Evolutionary conservation across 768 basidiomycete species (phyloP), one percentile per base, ranked within the genome.

Genomic region (Harrya chromipes): DNA sequence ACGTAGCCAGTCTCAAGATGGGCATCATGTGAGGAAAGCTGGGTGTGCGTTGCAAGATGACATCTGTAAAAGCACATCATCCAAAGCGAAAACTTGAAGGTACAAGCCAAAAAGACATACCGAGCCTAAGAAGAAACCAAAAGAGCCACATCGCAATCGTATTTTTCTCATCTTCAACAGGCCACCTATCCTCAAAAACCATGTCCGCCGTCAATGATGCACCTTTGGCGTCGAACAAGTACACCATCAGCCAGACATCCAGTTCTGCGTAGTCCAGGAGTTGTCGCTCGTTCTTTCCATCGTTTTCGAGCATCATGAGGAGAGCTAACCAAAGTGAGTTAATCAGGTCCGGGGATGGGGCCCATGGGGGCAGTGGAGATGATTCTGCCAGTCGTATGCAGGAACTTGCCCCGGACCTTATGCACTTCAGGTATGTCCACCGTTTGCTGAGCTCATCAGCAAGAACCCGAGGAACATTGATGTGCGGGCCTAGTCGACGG

Each of bases 251-350:
- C 87, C 88, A 90, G 0, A 57, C 56, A 46, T 82, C 78, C 48
- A 89, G 76, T 35, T 62, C 59, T 6, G 80, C 87, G 58, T 84
- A 89, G 20, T 81, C 80, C n/a, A 80, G 63, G n/a, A 91, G 74
- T 62, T 90, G 88, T 39, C 42, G 64, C 56, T 79, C 79, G 56
- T 91, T 91, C 61, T 78, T 83, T 37, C 81, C 85, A 24, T 85
- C 85, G 56, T 89, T 85, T 70, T 93, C 90, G 40, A 92, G 70
- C 75, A 90, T 78, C 82, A 92, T 82, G 33, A 88, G 68, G 61
- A 86, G 90, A 23, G 82, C 77, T 24, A 78, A 77, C 74, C 82
- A 85, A 6, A 91, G 76, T 13, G 80, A 61, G n/a, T 81, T 73
- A 36, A 40, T 31, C 33, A 45, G 40, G n/a, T 43, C 6, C n/a